phyloP scores from a whole-genome alignment of 352 stramenopile genomes.

The Lagenidium giganteum region DNA sequence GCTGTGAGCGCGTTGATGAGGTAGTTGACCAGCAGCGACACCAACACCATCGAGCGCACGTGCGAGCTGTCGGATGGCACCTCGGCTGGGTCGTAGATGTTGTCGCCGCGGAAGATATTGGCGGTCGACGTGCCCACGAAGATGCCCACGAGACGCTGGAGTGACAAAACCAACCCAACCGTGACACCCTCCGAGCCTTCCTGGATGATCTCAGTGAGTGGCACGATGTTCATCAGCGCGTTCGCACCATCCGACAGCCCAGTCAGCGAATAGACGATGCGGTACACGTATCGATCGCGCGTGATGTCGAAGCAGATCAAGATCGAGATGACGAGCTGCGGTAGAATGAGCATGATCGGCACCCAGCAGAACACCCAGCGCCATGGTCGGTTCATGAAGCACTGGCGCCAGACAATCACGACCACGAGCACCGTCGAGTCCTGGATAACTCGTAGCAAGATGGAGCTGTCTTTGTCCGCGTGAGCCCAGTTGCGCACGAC shows the following conservation, averaged over 20 bases:
- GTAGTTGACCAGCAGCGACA: constrained; percentile 18
- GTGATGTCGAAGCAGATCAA: constrained; percentile 15
- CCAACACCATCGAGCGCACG: constrained; percentile 10
- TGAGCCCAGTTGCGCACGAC: constrained; percentile 37
- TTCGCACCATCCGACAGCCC: constrained; percentile 2
- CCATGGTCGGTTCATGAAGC: no score
- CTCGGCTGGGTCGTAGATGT: constrained; percentile 7
- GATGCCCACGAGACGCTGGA: constrained; percentile 35
- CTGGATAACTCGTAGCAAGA: constrained; percentile 39
- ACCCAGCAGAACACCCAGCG: no score
- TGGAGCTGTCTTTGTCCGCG: constrained; percentile 32
- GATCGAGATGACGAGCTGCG: constrained; percentile 12
- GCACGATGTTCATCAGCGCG: constrained; percentile 24
- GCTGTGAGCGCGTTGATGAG: constrained; percentile 19
- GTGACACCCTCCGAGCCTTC: constrained; percentile 48
- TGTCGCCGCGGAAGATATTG: constrained; percentile 14
- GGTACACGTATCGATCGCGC: constrained; percentile 17
- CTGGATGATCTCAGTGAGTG: constrained; percentile 54
- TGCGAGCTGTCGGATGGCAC: constrained; percentile 8
- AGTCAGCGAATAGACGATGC: no score
- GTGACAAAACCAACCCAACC: constrained; percentile 42
- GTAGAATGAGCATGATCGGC: no score
- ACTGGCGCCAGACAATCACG: no score
- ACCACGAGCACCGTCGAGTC: no score
- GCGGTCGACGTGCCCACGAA: constrained; percentile 15